These are phyloP conservation scores for Syzygium aromaticum DNA, from an alignment of 345 rosid genomes.

Conservation along the genomic window DNA sequence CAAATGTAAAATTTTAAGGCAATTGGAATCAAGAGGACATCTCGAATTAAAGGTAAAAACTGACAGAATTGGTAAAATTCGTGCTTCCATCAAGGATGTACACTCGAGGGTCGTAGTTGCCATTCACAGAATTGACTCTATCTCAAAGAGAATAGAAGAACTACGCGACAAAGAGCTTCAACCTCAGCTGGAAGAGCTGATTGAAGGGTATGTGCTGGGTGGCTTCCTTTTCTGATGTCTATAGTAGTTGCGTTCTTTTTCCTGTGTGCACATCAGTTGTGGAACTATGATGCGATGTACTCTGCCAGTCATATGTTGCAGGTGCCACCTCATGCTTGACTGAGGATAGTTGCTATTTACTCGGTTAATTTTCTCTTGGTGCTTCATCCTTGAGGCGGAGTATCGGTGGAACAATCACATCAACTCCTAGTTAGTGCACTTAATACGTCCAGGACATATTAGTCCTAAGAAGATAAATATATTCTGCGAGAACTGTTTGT, in stretches of 20 bases:
- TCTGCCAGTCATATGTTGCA: neutral
- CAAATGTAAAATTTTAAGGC: conserved; percentile 60
- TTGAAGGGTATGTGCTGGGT: conserved; percentile 56
- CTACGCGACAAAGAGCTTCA: conserved; percentile 92
- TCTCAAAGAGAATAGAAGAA: conserved; percentile 87
- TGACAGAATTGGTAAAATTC: conserved; percentile 59
- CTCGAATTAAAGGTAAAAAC: conserved; percentile 62
- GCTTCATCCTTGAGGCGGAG: neutral
- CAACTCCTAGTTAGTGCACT: neutral
- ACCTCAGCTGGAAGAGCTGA: conserved; percentile 96
- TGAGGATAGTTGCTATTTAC: neutral
- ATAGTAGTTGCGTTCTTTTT: neutral
- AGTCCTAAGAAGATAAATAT: neutral
- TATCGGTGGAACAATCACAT: neutral
- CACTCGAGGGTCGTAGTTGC: conserved; percentile 93
- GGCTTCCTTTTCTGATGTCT: neutral
- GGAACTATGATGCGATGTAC: neutral
- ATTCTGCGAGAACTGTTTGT: neutral
- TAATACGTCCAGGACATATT: neutral
- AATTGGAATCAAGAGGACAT: conserved; percentile 65
- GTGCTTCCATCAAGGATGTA: conserved; percentile 82
- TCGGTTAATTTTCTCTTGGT: neutral
- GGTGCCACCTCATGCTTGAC: neutral
- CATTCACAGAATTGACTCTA: conserved; percentile 82
- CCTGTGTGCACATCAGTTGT: neutral